phyloP scores from a whole-genome alignment of 2,329 filamentous ascomycete genomes.

The Pestalotiopsis sp. region DNA sequence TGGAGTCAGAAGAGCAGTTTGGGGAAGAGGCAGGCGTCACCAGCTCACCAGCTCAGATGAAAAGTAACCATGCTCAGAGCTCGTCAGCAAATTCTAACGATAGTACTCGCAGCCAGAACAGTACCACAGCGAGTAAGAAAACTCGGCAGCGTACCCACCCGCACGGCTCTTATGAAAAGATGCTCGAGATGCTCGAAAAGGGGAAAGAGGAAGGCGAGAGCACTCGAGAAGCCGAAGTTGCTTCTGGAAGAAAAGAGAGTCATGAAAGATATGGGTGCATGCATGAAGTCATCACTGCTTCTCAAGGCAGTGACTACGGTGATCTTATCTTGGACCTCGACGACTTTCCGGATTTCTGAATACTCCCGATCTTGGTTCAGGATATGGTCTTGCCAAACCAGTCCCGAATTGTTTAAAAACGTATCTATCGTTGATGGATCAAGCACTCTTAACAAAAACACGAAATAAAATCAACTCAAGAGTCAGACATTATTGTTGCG shows the following conservation, averaged over 20 bases:
- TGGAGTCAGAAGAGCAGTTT: constrained; percentile 8
- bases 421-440: too few species aligned
- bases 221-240: background rate
- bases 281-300: constrained; percentile 17
- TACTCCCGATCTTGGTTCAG: background rate
- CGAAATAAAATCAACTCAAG: too few species aligned
- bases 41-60: background rate
- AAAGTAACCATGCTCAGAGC: background rate
- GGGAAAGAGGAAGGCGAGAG: background rate
- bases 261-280: too few species aligned
- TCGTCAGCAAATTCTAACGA: constrained; percentile 6
- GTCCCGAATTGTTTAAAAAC: background rate
- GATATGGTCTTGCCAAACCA: background rate
- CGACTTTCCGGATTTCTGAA: background rate
- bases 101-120: constrained; percentile 5
- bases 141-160: constrained; percentile 9
- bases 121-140: constrained; percentile 11
- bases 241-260: too few species aligned
- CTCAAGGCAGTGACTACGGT: constrained; percentile 33
- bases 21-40: background rate
- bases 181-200: constrained; percentile 19
- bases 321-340: constrained; percentile 24
- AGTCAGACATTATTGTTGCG: too few species aligned
- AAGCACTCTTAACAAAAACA: too few species aligned
- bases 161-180: constrained; percentile 22